phyloP scores from a whole-genome alignment of 306 rosid species.

The Myrica gale region DNA sequence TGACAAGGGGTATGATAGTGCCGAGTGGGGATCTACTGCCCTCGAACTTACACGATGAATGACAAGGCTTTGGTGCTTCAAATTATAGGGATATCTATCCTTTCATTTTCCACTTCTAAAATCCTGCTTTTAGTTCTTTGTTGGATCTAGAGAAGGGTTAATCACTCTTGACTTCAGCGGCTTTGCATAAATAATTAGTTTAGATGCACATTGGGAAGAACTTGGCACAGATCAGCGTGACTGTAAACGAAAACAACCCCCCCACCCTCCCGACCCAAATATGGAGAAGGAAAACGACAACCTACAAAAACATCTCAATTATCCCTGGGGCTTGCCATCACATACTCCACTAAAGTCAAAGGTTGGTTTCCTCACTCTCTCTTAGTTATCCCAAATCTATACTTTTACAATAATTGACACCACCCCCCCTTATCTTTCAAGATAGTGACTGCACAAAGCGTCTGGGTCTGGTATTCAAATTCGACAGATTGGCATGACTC shows the following conservation, averaged over 20 bases:
- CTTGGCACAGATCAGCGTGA: not conserved
- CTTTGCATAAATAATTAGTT: not conserved
- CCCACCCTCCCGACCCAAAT: too few species aligned
- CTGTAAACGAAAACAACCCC: not conserved
- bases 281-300: too few species aligned
- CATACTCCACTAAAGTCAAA: too few species aligned
- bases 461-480: slow-evolving; percentile 2
- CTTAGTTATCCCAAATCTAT: too few species aligned
- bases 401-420: not conserved
- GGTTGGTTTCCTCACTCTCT: too few species aligned
- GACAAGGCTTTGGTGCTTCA: not conserved
- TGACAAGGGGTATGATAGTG: too few species aligned
- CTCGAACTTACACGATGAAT: not conserved
- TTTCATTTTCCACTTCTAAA: not conserved
- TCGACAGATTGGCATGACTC: not conserved
- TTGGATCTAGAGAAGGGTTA: not conserved
- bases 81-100: not conserved
- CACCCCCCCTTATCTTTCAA: not conserved
- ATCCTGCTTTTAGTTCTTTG: not conserved
- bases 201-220: not conserved
- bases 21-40: too few species aligned
- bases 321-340: too few species aligned
- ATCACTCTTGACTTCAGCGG: not conserved
- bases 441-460: not conserved
- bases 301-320: too few species aligned